These are phyloP conservation scores for Kalaharituber pfeilii DNA, from an alignment of 2,329 filamentous ascomycete genomes.

Conservation along the genomic window DNA sequence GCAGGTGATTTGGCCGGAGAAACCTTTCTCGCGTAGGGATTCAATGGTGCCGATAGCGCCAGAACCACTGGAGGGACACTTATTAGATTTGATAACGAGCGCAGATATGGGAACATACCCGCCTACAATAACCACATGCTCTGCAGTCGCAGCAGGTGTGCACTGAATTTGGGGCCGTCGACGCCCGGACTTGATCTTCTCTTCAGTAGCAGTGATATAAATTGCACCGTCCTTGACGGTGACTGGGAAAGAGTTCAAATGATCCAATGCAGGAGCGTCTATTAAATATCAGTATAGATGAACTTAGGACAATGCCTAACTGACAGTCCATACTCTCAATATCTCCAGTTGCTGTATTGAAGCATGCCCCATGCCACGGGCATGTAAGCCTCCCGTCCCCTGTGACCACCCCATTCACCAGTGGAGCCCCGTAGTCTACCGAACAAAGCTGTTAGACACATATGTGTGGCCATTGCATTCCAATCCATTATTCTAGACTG, in stretches of 20 bases:
- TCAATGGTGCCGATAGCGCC: constrained; percentile 69
- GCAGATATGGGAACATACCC: constrained; percentile 31
- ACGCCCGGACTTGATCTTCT: constrained; percentile 56
- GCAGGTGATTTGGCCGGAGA: constrained; percentile 60
- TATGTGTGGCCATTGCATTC: not conserved
- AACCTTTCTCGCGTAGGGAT: constrained; percentile 65
- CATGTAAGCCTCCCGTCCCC: constrained; percentile 72
- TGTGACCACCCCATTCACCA: constrained; percentile 71
- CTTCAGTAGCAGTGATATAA: constrained; percentile 67
- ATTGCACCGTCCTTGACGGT: constrained; percentile 65
- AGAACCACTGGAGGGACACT: constrained; percentile 42
- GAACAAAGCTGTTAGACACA: not conserved
- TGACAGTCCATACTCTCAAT: constrained; percentile 41
- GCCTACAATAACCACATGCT: constrained; percentile 70
- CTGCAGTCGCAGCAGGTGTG: constrained; percentile 33
- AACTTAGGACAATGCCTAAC: not conserved
- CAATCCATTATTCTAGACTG: not conserved
- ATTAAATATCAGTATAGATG: not conserved
- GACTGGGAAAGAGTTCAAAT: constrained; percentile 67
- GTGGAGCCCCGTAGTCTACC: constrained; percentile 43
- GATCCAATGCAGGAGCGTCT: constrained; percentile 77
- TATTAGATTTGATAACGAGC: not conserved
- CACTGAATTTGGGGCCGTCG: constrained; percentile 60
- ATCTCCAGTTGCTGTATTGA: constrained; percentile 74
- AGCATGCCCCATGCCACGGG: constrained; percentile 71